Base-by-base conservation (phyloP, 176 grass and related monocot species). In the Oryza meyeriana region DNA sequence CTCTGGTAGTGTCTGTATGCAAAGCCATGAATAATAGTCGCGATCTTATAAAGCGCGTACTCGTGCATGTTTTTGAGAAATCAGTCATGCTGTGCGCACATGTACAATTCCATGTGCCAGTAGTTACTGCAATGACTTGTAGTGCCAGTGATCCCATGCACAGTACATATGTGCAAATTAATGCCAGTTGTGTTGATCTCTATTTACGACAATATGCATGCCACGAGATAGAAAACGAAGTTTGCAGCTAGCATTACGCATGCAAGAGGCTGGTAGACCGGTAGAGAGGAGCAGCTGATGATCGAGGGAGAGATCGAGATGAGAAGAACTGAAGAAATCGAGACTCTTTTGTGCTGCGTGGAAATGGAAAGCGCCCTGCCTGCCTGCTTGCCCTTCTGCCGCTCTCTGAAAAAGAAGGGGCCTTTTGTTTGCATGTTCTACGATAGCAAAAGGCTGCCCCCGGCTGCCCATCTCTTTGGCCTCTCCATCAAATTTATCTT, bases 341-440 rank as follows among this genome's bases (percentile, higher is more conserved):
- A 4, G 38, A 13, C 69, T 71, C 12, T 27, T 57, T 24, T 14
- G 50, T 6, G 57, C 29, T 66, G 20, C 81, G 9, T 75, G 29
- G 81, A 26, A 47, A 45, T 82, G 57, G 57, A 73, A 85, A 85
- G 76, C 64, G 81, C 20, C 50, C 2, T 25, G 22, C 40, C 45
- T 48, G 45, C 45, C 45, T 61, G 30, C 69, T 76, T 57, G 30
- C 70, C 70, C 50, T 83, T 75, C 59, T 81, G 71, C 64, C 71
- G 63, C 77, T 81, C 71, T 85, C 82, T 81, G 82, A 14, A 69
- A 75, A 71, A 89, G 82, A 74, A 69, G 75, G 42, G n/a, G 12
- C 68, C 81, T 84, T 84, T 88, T 74, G 69, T 75, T 69, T 85
- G 78, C 78, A 89, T 85, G 88, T 86, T 90, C 72, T 44, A 73